Base-by-base conservation (phyloP, 164 flowering plant genomes). In the Vitis rotundifolia region DNA sequence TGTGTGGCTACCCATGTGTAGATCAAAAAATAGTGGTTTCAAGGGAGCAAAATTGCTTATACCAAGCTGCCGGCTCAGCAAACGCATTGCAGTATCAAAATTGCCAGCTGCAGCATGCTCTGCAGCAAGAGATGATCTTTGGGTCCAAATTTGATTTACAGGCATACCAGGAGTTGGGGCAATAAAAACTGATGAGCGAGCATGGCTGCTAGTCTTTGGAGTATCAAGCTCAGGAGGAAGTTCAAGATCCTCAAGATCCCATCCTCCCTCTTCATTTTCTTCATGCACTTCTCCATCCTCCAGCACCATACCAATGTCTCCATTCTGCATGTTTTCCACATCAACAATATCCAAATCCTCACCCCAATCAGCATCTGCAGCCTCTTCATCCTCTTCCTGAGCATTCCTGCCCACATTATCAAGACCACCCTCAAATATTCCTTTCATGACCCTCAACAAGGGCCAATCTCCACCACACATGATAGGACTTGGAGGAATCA, bases 41-140 rank as follows among this genome's bases (percentile, higher is more conserved):
- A 92, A 74, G 54, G 96, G 97, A 57, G 78, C 75, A 76, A 94
- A 94, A 67, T 90, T 94, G 54, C 69, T 81, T 9, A 94, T 77
- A 26, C 85, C 85, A 49, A 82, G 77, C 26, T 80, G 83, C 55
- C 83, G 48, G 73, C 55, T 72, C 18, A 80, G 68, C 65, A 80
- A 62, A 13, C 83, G 71, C 83, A 80, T 80, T 59, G 83, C 81
- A 4, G 81, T 78, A 58, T 80, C 83, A 48, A 91, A 93, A 70
- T 90, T 85, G 22, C 97, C 98, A 65, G 96, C 96, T 49, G 98
- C 98, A 37, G 96, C 98, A 80, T 94, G 98, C 66, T 92, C 98
- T 26, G 93, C 93, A 53, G 97, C 94, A 73, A 94, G 91, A 65
- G 96, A 89, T 2, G 97, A 94, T 63, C 71, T 84, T 76, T 90